These are phyloP conservation scores for Rhododendron henanense DNA, from an alignment of 148 eudicot species.

Conservation along the genomic window DNA sequence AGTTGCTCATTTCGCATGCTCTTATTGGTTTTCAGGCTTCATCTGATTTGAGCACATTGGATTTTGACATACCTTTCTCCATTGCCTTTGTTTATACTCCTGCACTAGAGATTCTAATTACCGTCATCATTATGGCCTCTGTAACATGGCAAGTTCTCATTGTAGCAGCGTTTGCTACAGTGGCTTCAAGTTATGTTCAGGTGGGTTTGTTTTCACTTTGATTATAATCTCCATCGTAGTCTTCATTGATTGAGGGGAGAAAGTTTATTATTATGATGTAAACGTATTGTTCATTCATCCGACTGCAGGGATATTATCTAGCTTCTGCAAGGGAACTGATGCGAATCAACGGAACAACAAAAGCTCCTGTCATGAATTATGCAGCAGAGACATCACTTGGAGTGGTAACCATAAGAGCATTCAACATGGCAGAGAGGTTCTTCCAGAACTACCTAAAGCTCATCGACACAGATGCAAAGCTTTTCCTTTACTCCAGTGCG, in stretches of 20 bases:
- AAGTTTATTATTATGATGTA: neutral
- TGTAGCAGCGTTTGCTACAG: constrained; percentile 41
- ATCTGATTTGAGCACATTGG: constrained; percentile 57
- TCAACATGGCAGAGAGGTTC: constrained; percentile 45
- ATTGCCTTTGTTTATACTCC: constrained; percentile 26
- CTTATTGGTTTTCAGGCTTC: constrained; percentile 41
- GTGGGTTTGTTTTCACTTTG: constrained; percentile 17
- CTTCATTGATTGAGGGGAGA: neutral
- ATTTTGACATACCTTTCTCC: constrained; percentile 48
- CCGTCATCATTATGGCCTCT: constrained; percentile 43
- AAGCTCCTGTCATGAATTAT: constrained; percentile 64
- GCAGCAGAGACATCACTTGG: constrained; percentile 64
- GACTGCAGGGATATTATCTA: constrained; percentile 46
- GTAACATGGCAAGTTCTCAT: constrained; percentile 71
- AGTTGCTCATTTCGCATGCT: neutral
- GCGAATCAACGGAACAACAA: constrained; percentile 71
- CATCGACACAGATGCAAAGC: constrained; percentile 67
- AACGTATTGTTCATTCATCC: neutral
- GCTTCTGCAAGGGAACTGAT: constrained; percentile 63
- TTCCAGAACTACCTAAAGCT: constrained; percentile 44
- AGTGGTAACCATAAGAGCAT: constrained; percentile 63
- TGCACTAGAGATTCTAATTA: constrained; percentile 34
- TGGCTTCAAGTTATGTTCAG: constrained; percentile 50
- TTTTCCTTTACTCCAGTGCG: constrained; percentile 49
- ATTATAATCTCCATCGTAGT: neutral